These are phyloP conservation scores for Rutstroemia sydowiana DNA, from an alignment of 2,329 filamentous ascomycete genomes.

Conservation along the genomic window DNA sequence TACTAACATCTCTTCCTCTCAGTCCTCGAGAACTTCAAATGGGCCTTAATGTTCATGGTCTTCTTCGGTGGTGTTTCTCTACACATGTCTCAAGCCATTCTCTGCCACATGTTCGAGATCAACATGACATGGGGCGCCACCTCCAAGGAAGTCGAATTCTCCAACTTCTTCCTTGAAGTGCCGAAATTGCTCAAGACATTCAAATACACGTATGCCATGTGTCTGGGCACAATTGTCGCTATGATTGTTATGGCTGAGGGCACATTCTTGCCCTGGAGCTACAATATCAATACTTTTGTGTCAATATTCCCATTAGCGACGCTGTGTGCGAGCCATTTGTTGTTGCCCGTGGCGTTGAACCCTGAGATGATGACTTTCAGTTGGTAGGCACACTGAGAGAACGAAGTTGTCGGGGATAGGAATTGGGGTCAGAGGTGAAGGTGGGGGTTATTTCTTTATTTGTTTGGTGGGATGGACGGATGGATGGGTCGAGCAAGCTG, in stretches of 20 bases:
- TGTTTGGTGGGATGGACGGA: not conserved
- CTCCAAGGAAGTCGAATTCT: slow-evolving; percentile 46
- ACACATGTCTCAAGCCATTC: slow-evolving; percentile 35
- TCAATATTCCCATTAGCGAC: slow-evolving; percentile 4
- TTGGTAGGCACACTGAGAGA: not conserved
- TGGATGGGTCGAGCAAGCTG: too few species aligned
- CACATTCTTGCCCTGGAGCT: slow-evolving; percentile 6
- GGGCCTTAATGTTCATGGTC: slow-evolving; percentile 35
- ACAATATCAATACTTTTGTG: slow-evolving; percentile 4
- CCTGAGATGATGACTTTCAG: slow-evolving; percentile 11
- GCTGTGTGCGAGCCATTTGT: slow-evolving; percentile 5
- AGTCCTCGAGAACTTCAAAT: slow-evolving; percentile 50
- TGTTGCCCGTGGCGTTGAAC: slow-evolving; percentile 6
- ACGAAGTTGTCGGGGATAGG: not conserved
- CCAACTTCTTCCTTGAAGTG: slow-evolving; percentile 11
- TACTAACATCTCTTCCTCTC: slow-evolving; percentile 31
- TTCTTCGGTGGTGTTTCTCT: slow-evolving; percentile 39
- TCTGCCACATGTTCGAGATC: slow-evolving; percentile 37
- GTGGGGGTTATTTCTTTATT: not conserved
- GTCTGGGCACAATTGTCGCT: not conserved
- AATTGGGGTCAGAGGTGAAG: not conserved
- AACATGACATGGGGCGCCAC: slow-evolving; percentile 48
- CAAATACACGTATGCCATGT: slow-evolving; percentile 9
- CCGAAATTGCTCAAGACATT: slow-evolving; percentile 6
- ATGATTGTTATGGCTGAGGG: slow-evolving; percentile 6